A percentile compares a stretch with the other conserved stretches of the same genome.
Conservation (phyloP, 345 rosid genomes). For the Eucalyptus melliodora region DNA sequence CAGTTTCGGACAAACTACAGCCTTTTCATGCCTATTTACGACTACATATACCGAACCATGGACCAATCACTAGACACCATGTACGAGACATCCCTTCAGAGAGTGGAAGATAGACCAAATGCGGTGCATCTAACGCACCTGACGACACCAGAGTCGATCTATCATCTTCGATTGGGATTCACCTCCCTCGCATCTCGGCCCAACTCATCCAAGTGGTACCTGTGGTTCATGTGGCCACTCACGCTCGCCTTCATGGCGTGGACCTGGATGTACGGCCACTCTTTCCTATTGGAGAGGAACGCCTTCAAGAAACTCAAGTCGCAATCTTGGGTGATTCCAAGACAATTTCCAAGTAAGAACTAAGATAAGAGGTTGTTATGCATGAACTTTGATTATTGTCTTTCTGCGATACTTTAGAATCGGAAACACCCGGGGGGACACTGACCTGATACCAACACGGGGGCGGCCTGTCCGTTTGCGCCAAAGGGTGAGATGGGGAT, state of each 20-base stretch:
- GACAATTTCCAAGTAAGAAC: neutral
- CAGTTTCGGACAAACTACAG: slow-evolving; percentile 7
- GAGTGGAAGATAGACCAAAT: neutral
- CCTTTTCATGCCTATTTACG: neutral
- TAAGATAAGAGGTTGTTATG: neutral
- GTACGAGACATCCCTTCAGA: neutral
- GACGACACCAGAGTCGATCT: neutral
- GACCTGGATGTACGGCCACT: neutral
- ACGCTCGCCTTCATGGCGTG: neutral
- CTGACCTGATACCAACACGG: neutral
- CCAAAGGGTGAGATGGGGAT: neutral
- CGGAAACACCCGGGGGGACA: neutral
- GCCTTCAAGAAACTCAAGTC: neutral
- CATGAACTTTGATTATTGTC: neutral
- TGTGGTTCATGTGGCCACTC: neutral
- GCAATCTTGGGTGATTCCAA: neutral
- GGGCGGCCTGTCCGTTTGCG: neutral
- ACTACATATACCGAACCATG: neutral
- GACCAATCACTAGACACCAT: neutral
- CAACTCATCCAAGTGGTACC: neutral
- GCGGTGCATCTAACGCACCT: neutral
- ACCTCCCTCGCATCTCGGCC: neutral
- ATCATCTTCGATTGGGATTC: neutral
- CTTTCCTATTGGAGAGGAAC: neutral
- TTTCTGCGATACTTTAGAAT: neutral